Conservation (phyloP, 345 rosid genomes). For the Abelmoschus esculentus region DNA sequence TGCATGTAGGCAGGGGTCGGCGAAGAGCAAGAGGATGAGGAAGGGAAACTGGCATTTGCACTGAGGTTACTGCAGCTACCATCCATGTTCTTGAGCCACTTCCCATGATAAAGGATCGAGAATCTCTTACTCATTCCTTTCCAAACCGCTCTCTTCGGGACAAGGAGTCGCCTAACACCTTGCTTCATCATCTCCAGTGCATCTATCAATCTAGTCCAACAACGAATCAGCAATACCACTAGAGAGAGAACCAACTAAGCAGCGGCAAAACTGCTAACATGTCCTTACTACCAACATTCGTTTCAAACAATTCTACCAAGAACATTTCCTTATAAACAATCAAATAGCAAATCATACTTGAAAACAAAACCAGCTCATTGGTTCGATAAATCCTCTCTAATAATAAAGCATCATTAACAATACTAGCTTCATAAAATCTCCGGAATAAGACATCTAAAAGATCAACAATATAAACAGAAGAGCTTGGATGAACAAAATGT, state of each 20-base stretch:
- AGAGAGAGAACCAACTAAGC: neutral
- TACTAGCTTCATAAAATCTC: too few relatives aligned
- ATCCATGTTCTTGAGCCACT: neutral
- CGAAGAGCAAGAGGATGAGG: neutral
- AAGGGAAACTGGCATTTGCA: neutral
- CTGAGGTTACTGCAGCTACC: neutral
- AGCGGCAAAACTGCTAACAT: too few relatives aligned
- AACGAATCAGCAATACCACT: neutral
- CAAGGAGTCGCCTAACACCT: slow-evolving; percentile 4
- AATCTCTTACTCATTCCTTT: neutral
- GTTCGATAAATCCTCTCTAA: too few relatives aligned
- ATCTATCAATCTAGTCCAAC: neutral
- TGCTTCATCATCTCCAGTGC: neutral
- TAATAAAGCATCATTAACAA: too few relatives aligned
- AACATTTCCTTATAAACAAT: too few relatives aligned
- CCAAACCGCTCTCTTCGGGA: neutral
- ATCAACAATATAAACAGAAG: too few relatives aligned
- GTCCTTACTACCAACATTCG: too few relatives aligned
- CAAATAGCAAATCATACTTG: too few relatives aligned
- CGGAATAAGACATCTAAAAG: too few relatives aligned
- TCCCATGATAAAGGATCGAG: neutral
- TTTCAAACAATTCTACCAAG: too few relatives aligned
- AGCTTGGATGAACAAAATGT: too few relatives aligned
- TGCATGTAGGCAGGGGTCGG: neutral
- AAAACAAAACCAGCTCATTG: too few relatives aligned